Evolutionary conservation across 805 yeast genomes (phyloP).

Genomic region (Wilhelminamyces savonicus): DNA sequence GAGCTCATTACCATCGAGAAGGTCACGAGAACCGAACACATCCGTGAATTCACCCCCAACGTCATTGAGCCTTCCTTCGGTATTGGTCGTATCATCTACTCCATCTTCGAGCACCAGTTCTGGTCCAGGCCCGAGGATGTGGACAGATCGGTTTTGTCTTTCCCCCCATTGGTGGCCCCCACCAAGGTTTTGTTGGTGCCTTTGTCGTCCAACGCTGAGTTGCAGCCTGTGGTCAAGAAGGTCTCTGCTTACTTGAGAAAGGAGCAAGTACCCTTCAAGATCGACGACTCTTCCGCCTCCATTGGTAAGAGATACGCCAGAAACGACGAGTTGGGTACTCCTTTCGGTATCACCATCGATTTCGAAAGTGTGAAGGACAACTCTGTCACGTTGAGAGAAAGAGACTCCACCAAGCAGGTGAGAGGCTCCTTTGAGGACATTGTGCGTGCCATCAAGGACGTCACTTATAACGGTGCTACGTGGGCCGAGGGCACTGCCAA

Average conservation of each 20-base stretch:
- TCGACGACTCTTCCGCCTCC: constrained; percentile 95
- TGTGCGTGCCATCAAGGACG: constrained; percentile 61
- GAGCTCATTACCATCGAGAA: constrained; percentile 70
- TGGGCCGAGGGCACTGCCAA: constrained; percentile 85
- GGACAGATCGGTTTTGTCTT: constrained; percentile 79
- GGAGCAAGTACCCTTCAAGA: constrained; percentile 86
- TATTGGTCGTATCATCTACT: constrained; percentile 93
- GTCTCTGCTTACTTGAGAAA: constrained; percentile 68
- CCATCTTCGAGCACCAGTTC: constrained; percentile 89
- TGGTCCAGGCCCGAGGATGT: constrained; percentile 90
- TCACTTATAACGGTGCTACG: constrained; percentile 66
- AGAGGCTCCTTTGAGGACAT: constrained; percentile 80
- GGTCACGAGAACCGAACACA: constrained; percentile 76
- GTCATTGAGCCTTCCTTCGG: constrained; percentile 99
- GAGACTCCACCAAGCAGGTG: constrained; percentile 94
- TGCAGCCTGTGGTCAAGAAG: constrained; percentile 66
- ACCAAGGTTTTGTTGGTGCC: constrained; percentile 96
- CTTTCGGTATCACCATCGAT: constrained; percentile 96
- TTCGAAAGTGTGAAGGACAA: constrained; percentile 85
- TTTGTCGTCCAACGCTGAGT: constrained; percentile 74
- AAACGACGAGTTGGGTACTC: constrained; percentile 98
- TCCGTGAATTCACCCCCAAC: constrained; percentile 93
- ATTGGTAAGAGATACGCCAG: constrained; percentile 98
- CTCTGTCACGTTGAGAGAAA: constrained; percentile 91
- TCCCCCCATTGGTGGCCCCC: constrained; percentile 95